A percentile compares a stretch with the other conserved stretches of the same genome.
Evolutionary conservation across 1,284 basidiomycete species (phyloP).

Genomic region (Peniophora sp.): DNA sequence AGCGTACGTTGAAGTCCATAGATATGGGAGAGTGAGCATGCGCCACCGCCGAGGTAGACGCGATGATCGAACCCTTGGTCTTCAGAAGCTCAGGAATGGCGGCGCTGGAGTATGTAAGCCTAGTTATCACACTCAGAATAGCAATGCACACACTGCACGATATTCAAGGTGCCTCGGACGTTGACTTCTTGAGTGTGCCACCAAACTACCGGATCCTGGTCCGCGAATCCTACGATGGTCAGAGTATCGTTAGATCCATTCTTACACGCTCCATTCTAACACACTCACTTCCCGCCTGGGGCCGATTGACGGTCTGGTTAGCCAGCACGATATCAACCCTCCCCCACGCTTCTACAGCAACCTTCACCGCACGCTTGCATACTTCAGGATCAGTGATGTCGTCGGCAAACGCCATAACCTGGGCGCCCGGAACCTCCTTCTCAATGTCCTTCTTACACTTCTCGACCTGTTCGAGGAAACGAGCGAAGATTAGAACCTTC

Average conservation of each 20-base stretch:
- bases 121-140: not conserved
- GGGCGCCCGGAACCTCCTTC: not conserved
- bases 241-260: not conserved
- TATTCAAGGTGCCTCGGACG: not conserved
- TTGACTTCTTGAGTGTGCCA: conserved; percentile 1
- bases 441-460: not conserved
- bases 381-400: not conserved
- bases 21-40: not conserved
- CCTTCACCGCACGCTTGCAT: not conserved
- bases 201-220: not conserved
- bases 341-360: not conserved
- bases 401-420: not conserved
- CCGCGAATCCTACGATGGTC: not conserved
- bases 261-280: not conserved
- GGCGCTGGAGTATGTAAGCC: not conserved
- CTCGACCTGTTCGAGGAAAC: not conserved
- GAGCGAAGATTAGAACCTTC: not conserved
- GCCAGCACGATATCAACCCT: not conserved
- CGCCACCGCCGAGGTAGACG: not conserved
- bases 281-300: not conserved
- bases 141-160: not conserved
- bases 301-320: not conserved
- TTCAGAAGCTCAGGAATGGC: not conserved
- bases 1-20: not conserved
- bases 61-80: not conserved